Base-by-base conservation (phyloP, 2,329 filamentous ascomycete genomes). In the Fusarium albidum region DNA sequence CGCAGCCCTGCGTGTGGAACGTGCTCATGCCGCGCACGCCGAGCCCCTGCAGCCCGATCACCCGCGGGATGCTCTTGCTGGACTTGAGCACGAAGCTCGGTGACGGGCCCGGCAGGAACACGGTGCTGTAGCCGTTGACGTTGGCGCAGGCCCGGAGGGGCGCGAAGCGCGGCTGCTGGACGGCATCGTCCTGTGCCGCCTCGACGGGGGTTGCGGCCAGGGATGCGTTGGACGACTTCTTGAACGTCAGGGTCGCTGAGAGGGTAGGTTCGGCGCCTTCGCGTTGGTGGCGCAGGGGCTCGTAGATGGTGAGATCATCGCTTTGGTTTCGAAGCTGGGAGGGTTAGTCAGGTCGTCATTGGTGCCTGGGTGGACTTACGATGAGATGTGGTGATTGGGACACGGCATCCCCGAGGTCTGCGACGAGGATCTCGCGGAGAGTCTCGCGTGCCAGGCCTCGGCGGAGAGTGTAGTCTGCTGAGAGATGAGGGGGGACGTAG, bases 251-350 rank as follows among this genome's bases (percentile, higher is more conserved):
- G 8, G 81, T 82, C 18, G 77, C 75, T 1, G 82, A 76, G 61
- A 88, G 81, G 3, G 54, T 57, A 3, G 63, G 26, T 6, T 79
- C 72, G 25, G 74, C 62, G 50, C 66, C 70, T 49, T 71, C 71
- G 25, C 67, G 69, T 32, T 69, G 74, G 55, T 76, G 76, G 34
- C 84, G 80, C 63, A 92, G 89, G 2, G 94, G 92, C 69, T 95
- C 87, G 70, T 98, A 99, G 38, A 98, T 82, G 10, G 89, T 89
- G 28, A 98, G 77, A 68, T 98, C 93, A 59, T 96, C 89, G 53
- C 85, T 88, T 9, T 84, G 81, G 41, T 91, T 91, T 43, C 94
- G 90, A 25, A 93, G 77, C 89, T 92, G 59, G 14, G 11, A 57
- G 50, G 14, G 26, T 55, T 8, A 56, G 56, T 40, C 6, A 34